Conservation (phyloP, 2,329 filamentous ascomycete genomes). For the Stagonosporopsis chrysanthemi region DNA sequence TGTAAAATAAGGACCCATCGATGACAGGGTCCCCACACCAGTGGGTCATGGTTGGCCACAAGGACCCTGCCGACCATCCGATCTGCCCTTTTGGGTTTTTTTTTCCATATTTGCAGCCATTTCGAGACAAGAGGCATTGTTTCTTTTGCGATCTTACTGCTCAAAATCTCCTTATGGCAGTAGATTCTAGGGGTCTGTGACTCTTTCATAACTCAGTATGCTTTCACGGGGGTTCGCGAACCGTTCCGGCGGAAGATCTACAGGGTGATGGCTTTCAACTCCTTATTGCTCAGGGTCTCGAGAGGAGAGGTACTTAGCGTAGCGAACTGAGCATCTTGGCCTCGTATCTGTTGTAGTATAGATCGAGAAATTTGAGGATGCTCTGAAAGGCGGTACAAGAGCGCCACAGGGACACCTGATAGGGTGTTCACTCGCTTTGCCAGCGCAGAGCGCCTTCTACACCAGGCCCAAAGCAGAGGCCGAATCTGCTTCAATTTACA, state of each 20-base stretch:
- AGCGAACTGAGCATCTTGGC: not conserved
- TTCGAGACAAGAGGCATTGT: not conserved
- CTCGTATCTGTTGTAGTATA: not conserved
- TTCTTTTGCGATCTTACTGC: not conserved
- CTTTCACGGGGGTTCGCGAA: not conserved
- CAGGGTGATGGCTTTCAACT: not conserved
- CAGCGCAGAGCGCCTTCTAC: not conserved
- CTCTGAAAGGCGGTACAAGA: not conserved
- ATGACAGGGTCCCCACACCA: not conserved
- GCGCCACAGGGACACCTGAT: not conserved
- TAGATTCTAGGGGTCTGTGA: not conserved
- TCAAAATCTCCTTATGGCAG: not conserved
- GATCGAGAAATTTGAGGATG: not conserved
- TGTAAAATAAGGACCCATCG: not conserved
- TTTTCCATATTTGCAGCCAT: not conserved
- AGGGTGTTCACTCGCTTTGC: not conserved
- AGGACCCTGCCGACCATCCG: not conserved
- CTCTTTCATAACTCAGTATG: not conserved
- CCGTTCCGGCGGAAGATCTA: not conserved
- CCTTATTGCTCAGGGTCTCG: not conserved
- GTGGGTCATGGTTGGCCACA: slow-evolving; percentile 3
- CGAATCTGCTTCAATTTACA: not conserved
- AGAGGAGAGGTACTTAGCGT: not conserved
- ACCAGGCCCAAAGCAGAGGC: not conserved
- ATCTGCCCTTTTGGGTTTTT: not conserved